Conservation (phyloP, 2,329 filamentous ascomycete species). For the Pseudogymnoascus sp. region DNA sequence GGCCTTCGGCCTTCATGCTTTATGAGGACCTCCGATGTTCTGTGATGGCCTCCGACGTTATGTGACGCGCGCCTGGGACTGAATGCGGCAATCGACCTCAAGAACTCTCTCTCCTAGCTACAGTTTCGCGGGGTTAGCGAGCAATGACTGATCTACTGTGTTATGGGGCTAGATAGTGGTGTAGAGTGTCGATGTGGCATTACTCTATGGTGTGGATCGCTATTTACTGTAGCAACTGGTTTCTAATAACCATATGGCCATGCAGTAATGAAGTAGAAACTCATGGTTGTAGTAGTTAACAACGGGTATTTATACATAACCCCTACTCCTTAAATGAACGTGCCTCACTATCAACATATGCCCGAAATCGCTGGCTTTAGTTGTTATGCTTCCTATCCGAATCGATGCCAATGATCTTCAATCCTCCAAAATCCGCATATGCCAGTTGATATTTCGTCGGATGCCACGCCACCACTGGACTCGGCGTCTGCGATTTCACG, state of each 20-base stretch:
- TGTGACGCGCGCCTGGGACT: not conserved
- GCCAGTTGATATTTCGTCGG: slow-evolving; percentile 68
- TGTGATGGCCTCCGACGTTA: not conserved
- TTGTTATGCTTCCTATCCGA: slow-evolving; percentile 36
- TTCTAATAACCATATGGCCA: not conserved
- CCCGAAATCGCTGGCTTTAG: not conserved
- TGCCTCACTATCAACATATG: not conserved
- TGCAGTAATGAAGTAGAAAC: not conserved
- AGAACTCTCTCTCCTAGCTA: not conserved
- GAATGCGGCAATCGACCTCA: not conserved
- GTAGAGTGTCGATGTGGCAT: not conserved
- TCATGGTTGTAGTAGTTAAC: not conserved
- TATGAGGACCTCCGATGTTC: not conserved
- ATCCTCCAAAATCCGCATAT: slow-evolving; percentile 58
- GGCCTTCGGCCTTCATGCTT: not conserved
- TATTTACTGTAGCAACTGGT: not conserved
- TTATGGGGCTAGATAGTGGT: not conserved
- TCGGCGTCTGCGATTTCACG: slow-evolving; percentile 60
- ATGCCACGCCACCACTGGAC: slow-evolving; percentile 67
- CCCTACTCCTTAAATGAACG: not conserved
- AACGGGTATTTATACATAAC: not conserved
- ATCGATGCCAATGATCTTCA: slow-evolving; percentile 59
- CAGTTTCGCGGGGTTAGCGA: not conserved
- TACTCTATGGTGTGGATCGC: not conserved
- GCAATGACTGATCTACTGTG: not conserved